phyloP scores from a whole-genome alignment of 148 eudicot genomes.

The Chenopodium berlandieri region DNA sequence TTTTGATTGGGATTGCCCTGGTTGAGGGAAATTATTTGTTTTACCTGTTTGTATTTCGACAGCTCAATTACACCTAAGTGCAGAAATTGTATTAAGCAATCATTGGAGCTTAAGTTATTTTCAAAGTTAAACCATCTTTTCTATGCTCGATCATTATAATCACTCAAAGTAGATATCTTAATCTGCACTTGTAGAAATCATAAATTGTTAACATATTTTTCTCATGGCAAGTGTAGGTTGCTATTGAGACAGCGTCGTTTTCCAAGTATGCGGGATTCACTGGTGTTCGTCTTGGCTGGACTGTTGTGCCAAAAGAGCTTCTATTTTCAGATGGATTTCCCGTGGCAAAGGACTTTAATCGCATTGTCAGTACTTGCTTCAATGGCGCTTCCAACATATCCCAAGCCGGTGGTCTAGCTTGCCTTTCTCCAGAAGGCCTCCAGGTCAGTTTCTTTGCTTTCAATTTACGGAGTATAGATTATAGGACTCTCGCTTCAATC shows the following conservation, averaged over 20 bases:
- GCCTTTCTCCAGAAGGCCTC: constrained; percentile 79
- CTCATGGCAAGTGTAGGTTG: constrained; percentile 47
- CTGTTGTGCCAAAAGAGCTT: constrained; percentile 78
- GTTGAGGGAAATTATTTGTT: no score
- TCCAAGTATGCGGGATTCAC: constrained; percentile 97
- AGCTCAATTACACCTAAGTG: background rate
- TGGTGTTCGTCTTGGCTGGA: constrained; percentile 96
- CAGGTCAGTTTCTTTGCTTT: constrained; percentile 45
- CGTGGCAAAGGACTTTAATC: constrained; percentile 84
- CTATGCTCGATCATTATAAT: background rate
- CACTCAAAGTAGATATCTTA: background rate
- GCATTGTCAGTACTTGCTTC: constrained; percentile 82
- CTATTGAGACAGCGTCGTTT: constrained; percentile 85
- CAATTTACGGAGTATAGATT: background rate
- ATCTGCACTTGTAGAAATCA: background rate
- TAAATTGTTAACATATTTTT: background rate
- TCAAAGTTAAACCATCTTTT: no score
- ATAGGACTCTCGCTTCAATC: no score
- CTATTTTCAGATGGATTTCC: constrained; percentile 81
- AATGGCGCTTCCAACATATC: constrained; percentile 95
- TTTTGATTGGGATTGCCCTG: no score
- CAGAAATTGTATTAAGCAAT: no score
- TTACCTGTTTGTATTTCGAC: background rate
- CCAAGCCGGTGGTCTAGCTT: constrained; percentile 88
- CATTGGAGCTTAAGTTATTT: background rate